These are phyloP conservation scores for Candida corydali DNA, from an alignment of 805 yeast species.

Conservation along the genomic window DNA sequence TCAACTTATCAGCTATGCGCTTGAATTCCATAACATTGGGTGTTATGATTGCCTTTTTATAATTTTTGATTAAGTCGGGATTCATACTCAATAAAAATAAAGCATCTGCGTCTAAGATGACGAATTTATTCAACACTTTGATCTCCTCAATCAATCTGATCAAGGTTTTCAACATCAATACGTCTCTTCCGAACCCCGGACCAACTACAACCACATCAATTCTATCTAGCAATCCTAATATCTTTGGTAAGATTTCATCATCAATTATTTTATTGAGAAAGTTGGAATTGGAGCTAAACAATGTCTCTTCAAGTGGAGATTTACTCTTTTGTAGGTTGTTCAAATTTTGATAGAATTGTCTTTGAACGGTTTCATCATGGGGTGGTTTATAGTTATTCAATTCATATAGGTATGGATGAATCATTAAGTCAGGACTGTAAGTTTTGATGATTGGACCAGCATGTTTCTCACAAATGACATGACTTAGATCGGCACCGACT, in stretches of 20 bases:
- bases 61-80: constrained; percentile 53
- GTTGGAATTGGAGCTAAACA: constrained; percentile 15
- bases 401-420: constrained; percentile 81
- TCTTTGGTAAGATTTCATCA: constrained; percentile 50
- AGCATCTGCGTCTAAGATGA: constrained; percentile 90
- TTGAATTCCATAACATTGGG: constrained; percentile 87
- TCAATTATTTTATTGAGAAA: constrained; percentile 31
- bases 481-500: constrained; percentile 85
- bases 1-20: constrained; percentile 54
- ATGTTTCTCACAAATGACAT: constrained; percentile 74
- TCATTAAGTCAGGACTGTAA: constrained; percentile 93
- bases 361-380: constrained; percentile 15
- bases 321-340: constrained; percentile 13
- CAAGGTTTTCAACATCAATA: constrained; percentile 57
- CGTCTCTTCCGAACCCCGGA: constrained; percentile 90
- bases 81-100: constrained; percentile 59
- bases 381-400: constrained; percentile 24
- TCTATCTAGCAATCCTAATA: constrained; percentile 52
- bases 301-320: constrained; percentile 18
- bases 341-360: constrained; percentile 10
- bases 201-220: constrained; percentile 85
- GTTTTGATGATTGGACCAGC: constrained; percentile 82
- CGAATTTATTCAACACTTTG: constrained; percentile 54
- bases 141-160: constrained; percentile 55
- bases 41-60: constrained; percentile 65